phyloP scores from a whole-genome alignment of 768 basidiomycete species.

The Suillus ampliporus region DNA sequence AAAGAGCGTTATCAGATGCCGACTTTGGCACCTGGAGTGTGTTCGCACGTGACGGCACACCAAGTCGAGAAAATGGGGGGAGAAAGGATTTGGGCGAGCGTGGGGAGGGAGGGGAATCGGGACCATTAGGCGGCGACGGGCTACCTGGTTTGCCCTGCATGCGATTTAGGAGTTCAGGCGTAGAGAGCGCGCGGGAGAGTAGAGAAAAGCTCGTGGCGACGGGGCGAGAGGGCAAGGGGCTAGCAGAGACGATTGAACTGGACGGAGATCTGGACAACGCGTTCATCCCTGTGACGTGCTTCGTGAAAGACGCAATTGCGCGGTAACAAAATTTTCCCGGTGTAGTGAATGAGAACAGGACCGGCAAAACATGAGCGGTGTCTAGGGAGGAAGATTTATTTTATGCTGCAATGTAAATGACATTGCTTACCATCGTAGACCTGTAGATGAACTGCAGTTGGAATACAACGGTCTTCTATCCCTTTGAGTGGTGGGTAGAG shows the following conservation, averaged over 20 bases:
- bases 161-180: conserved; percentile 8
- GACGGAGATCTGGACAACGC: conserved; percentile 15
- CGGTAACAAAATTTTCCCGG: conserved; percentile 84
- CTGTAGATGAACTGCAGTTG: conserved; percentile 89
- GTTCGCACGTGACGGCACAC: conserved; percentile 25
- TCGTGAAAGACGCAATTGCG: conserved; percentile 73
- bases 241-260: conserved; percentile 16
- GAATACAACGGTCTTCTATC: conserved; percentile 56
- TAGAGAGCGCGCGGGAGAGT: conserved; percentile 14
- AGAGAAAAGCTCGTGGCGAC: conserved; percentile 8
- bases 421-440: conserved; percentile 76
- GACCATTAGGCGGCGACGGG: background rate
- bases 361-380: conserved; percentile 72
- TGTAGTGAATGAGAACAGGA: conserved; percentile 76
- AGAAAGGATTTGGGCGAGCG: conserved; percentile 6
- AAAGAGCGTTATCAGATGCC: conserved; percentile 13
- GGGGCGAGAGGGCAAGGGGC: conserved; percentile 6
- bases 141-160: conserved; percentile 6
- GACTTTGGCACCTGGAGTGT: conserved; percentile 21
- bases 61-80: conserved; percentile 19
- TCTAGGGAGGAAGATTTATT: conserved; percentile 45
- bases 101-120: conserved; percentile 2
- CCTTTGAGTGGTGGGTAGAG: conserved; percentile 63
- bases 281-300: conserved; percentile 62
- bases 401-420: conserved; percentile 29